phyloP scores from a whole-genome alignment of 2,329 filamentous ascomycete genomes.

The Penicillium sp. region DNA sequence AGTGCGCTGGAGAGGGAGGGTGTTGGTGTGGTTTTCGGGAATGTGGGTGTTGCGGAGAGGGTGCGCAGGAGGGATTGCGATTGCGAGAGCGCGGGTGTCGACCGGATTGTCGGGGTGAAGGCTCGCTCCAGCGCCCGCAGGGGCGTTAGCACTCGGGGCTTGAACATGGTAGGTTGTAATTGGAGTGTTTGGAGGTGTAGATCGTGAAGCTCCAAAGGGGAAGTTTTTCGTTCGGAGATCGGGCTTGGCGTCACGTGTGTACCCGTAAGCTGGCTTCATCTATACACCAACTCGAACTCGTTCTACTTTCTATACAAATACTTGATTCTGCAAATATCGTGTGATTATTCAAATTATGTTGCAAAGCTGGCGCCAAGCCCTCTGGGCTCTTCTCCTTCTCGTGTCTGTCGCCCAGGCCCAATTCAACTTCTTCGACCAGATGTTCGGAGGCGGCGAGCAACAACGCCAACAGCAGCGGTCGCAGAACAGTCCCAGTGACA shows the following conservation, averaged over 20 bases:
- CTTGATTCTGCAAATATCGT: neutral
- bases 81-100: slow-evolving; percentile 20
- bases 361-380: slow-evolving; percentile 18
- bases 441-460: slow-evolving; percentile 65
- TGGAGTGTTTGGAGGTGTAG: slow-evolving; percentile 10
- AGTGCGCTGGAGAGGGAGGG: slow-evolving; percentile 25
- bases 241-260: slow-evolving; percentile 25
- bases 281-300: slow-evolving; percentile 2
- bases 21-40: slow-evolving; percentile 21
- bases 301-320: neutral
- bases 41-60: slow-evolving; percentile 21
- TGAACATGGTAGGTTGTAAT: slow-evolving; percentile 33
- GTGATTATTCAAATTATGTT: slow-evolving; percentile 19
- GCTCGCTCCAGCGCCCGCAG: slow-evolving; percentile 33
- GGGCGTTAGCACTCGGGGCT: slow-evolving; percentile 36
- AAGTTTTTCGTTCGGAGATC: slow-evolving; percentile 24
- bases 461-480: slow-evolving; percentile 50
- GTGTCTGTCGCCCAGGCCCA: slow-evolving; percentile 59
- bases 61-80: slow-evolving; percentile 26
- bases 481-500: slow-evolving; percentile 75
- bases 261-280: slow-evolving; percentile 27
- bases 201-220: slow-evolving; percentile 18
- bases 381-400: slow-evolving; percentile 49
- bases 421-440: slow-evolving; percentile 96
- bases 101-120: slow-evolving; percentile 27